Base-by-base conservation (phyloP, 345 rosid species). In the Viola odorata region DNA sequence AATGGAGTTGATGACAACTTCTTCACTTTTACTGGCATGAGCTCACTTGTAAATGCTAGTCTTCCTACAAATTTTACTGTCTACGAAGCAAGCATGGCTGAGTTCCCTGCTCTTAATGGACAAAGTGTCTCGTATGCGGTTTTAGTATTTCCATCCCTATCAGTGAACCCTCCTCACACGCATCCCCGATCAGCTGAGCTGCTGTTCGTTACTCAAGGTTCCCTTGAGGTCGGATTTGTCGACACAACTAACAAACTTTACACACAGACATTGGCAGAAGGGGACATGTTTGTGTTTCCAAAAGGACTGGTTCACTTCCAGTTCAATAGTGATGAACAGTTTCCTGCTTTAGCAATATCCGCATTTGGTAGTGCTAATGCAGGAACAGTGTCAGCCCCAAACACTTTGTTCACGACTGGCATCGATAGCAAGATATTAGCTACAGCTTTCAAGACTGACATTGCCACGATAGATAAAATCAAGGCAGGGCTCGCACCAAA, bases 131-230 rank as follows among this genome's bases (percentile, higher is more conserved):
- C 70, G 4, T 52, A 41, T 12, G 59, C 59, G 0, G 57, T 59
- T 36, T 41, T 67, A 36, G 45, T n/a, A n/a, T 58, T 5, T 8
- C 64, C 70, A 5, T 53, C 45, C 0, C 40, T 58, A 5, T 0
- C 64, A 10, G n/a, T 37, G 8, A 58, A 67, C 57, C 64, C 70
- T 36, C 59, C 64, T 5, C 70, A 59, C 63, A 67, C 51, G 15
- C 71, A 67, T 45, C 65, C 65, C 13, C 45, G 61, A 11, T 45
- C 65, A 5, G 53, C 65, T 10, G 65, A 67, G 60, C 45, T 67
- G 42, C 59, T 67, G 12, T 61, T 60, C 40, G 54, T 60, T 3
- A 5, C 53, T 0, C 23, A 17, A 2, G 70, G 70, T 1, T 51
- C 37, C 23, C 45, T 60, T 7, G 41, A 60, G 23, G 61, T 60